These are phyloP conservation scores for Trichosporon sp. DNA, from an alignment of 1,284 basidiomycete genomes.

Conservation along the genomic window DNA sequence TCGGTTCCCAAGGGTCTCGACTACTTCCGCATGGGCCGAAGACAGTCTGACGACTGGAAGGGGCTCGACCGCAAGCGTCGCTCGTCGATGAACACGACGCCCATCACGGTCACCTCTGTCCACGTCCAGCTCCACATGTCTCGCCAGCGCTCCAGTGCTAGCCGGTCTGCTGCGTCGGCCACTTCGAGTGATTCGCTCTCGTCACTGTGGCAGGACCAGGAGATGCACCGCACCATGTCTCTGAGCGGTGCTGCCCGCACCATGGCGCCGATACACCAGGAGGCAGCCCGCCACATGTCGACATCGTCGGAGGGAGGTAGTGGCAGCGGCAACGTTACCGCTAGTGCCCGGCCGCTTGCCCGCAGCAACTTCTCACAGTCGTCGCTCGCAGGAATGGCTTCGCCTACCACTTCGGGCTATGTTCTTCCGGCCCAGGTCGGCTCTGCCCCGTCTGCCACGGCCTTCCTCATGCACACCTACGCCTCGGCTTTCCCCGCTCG, in stretches of 20 bases:
- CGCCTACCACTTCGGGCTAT: constrained; percentile 14
- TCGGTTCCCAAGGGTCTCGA: constrained; percentile 38
- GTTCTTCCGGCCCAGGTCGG: constrained; percentile 29
- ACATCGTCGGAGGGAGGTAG: constrained; percentile 23
- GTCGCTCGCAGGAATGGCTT: constrained; percentile 25
- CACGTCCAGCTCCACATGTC: constrained; percentile 15
- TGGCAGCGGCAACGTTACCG: constrained; percentile 10
- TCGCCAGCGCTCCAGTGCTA: constrained; percentile 13
- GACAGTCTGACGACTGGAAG: constrained; percentile 37
- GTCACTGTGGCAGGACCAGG: constrained; percentile 27
- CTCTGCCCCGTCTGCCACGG: constrained; percentile 34
- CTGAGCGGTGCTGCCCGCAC: constrained; percentile 22
- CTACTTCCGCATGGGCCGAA: constrained; percentile 35
- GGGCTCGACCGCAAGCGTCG: constrained; percentile 33
- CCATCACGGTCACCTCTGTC: neutral
- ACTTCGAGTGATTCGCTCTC: constrained; percentile 26
- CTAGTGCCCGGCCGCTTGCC: constrained; percentile 12
- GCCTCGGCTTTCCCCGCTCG: constrained; percentile 36
- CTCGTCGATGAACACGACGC: constrained; percentile 22
- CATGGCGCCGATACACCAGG: constrained; percentile 27
- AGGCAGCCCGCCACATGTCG: constrained; percentile 17
- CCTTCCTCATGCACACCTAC: constrained; percentile 34
- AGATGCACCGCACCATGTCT: constrained; percentile 18
- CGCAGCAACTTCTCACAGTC: constrained; percentile 36
- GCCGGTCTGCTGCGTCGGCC: constrained; percentile 11